Base-by-base conservation (phyloP, 345 rosid species). In the Gossypium turneri region DNA sequence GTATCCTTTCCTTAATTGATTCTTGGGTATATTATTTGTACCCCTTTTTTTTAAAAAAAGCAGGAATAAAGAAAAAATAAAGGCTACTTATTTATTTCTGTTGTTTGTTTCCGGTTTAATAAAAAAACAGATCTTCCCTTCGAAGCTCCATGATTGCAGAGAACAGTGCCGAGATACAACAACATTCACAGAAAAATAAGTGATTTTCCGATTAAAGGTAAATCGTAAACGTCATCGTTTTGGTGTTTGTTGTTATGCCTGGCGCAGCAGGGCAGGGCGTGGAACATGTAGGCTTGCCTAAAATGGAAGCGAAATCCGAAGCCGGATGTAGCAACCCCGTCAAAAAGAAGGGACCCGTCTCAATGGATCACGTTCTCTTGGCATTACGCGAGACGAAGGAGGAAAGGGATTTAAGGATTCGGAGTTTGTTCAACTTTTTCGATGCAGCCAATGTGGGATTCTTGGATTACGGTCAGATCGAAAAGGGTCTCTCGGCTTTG, bases 341-440 rank as follows among this genome's bases (percentile, higher is more conserved):
- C n/a, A 85, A 82, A 85, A 84, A 83, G 52, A 12, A 88, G 20
- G 86, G 81, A 44, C 84, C 89, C 5, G 75, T 83, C 15, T 79
- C 91, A 25, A 87, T 92, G 92, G 97, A 94, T 65, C 92, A 92
- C 56, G 95, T 94, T 50, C 78, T 94, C 9, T 52, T 88, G 60
- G 95, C 98, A 17, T 84, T 85, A 82, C 67, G 90, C 3, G 95
- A 94, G 84, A 90, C 92, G 41, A 92, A 85, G 80, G 95, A 94
- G 24, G 90, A 91, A 86, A 88, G 97, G 73, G 97, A 91, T 19
- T 59, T 70, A 2, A 81, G 97, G 58, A 88, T 94, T 53, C 82
- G 90, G 47, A 85, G 84, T 61, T 67, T 94, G 79, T 92, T 94
- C 77, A 75, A 74, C 64, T 92, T 91, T 87, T 92, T 92, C 51